Evolutionary conservation across 108 stramenopile genomes (phyloP).

Genomic region (Fragilariopsis cylindrus): DNA sequence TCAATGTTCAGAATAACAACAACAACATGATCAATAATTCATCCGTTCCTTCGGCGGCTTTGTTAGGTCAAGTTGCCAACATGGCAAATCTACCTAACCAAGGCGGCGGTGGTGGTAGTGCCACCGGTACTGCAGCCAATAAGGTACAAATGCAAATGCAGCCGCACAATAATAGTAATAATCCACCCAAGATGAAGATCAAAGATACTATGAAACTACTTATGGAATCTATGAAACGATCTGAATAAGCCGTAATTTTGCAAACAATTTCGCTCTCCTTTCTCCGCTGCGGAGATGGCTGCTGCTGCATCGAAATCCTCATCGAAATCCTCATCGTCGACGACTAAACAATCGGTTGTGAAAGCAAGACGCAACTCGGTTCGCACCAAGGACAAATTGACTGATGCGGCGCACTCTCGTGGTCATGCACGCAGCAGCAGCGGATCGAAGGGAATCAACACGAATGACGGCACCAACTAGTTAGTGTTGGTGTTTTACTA

Average conservation of each 20-base stretch:
- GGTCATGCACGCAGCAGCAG: background rate
- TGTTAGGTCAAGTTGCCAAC: conserved; percentile 10
- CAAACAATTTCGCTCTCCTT: conserved; percentile 3
- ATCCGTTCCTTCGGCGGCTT: background rate
- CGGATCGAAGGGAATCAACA: too few relatives aligned
- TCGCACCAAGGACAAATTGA: background rate
- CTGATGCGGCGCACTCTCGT: background rate
- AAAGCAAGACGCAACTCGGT: background rate
- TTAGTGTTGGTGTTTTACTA: too few relatives aligned
- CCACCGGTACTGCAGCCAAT: background rate
- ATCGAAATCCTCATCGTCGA: conserved; percentile 3
- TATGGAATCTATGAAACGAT: conserved; percentile 54
- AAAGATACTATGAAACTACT: conserved; percentile 28
- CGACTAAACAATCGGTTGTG: conserved; percentile 7
- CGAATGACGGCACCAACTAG: too few relatives aligned
- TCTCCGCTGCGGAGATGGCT: conserved; percentile 19
- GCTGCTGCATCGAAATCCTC: background rate
- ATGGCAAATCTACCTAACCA: conserved; percentile 7
- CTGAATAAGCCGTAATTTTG: conserved; percentile 53
- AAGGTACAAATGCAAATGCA: background rate
- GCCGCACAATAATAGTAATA: background rate
- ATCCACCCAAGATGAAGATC: background rate
- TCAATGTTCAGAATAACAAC: background rate
- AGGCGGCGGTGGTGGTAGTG: background rate
- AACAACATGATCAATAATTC: conserved; percentile 15